Evolutionary conservation across 768 basidiomycete genomes (phyloP).

Genomic region (Macrolepiota albuminosa): DNA sequence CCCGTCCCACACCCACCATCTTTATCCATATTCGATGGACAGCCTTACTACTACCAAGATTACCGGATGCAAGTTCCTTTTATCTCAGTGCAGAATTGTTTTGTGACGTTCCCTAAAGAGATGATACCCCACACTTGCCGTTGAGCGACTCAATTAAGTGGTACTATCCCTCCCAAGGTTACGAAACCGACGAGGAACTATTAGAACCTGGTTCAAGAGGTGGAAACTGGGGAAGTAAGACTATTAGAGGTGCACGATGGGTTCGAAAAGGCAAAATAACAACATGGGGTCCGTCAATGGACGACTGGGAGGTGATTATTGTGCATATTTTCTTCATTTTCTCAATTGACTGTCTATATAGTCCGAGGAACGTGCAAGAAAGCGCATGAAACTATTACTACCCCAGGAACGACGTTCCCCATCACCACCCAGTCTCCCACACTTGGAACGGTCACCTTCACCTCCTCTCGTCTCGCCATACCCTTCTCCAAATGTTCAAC

Average conservation of each 20-base stretch:
- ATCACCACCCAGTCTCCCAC: constrained; percentile 69
- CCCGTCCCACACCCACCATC: constrained; percentile 5
- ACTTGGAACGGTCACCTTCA: constrained; percentile 69
- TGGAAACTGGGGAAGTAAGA: constrained; percentile 87
- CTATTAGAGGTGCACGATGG: constrained; percentile 73
- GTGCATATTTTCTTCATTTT: not conserved
- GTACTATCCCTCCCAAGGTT: constrained; percentile 81
- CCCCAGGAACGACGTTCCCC: constrained; percentile 60
- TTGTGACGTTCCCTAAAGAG: constrained; percentile 5
- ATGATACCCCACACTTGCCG: constrained; percentile 29
- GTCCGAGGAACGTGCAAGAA: constrained; percentile 81
- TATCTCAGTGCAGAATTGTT: not conserved
- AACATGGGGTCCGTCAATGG: constrained; percentile 79
- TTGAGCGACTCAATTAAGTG: constrained; percentile 72
- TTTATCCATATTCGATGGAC: not conserved
- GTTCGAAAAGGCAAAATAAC: constrained; percentile 77
- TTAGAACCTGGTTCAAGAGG: constrained; percentile 38
- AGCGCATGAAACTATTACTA: constrained; percentile 66
- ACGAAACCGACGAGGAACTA: constrained; percentile 61
- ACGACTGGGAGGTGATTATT: constrained; percentile 75
- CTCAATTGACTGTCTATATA: constrained; percentile 24
- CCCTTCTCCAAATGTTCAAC: constrained; percentile 58
- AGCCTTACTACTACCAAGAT: constrained; percentile 13
- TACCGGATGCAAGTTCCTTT: constrained; percentile 22
- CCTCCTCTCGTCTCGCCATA: constrained; percentile 79